Conservation (phyloP, 768 basidiomycete species). For the Tulasnella sp. region DNA sequence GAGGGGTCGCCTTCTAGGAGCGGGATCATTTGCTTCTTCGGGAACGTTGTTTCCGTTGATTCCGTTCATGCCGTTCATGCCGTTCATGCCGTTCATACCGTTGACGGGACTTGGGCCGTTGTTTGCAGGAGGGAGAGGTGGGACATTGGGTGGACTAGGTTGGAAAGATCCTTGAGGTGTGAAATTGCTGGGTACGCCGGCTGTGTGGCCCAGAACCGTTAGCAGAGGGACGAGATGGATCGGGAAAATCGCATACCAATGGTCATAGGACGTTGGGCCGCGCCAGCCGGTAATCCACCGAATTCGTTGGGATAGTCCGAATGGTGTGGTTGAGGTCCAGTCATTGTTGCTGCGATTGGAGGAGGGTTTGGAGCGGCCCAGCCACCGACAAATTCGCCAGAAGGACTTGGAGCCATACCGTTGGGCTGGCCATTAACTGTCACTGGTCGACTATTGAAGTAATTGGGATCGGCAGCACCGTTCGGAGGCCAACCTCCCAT, state of each 20-base stretch:
- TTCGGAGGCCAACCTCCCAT: background rate
- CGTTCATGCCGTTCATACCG: background rate
- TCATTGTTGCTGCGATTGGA: background rate
- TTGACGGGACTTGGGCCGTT: background rate
- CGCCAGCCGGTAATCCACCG: background rate
- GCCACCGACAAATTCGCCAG: background rate
- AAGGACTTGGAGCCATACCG: background rate
- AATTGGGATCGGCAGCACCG: background rate
- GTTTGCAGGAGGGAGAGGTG: background rate
- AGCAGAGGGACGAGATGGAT: background rate
- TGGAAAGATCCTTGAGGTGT: background rate
- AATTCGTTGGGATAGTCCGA: background rate
- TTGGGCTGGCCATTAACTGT: background rate
- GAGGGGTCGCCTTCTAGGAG: background rate
- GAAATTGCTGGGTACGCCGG: background rate
- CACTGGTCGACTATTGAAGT: background rate
- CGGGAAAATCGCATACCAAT: background rate
- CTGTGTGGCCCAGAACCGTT: background rate
- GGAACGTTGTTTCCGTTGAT: background rate
- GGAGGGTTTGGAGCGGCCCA: background rate
- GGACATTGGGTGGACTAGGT: background rate
- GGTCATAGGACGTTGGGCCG: background rate
- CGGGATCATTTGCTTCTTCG: background rate
- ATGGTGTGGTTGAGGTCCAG: background rate
- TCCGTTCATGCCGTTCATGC: background rate